Evolutionary conservation across 1,284 basidiomycete genomes (phyloP).

Genomic region (Rhodofomes roseus): DNA sequence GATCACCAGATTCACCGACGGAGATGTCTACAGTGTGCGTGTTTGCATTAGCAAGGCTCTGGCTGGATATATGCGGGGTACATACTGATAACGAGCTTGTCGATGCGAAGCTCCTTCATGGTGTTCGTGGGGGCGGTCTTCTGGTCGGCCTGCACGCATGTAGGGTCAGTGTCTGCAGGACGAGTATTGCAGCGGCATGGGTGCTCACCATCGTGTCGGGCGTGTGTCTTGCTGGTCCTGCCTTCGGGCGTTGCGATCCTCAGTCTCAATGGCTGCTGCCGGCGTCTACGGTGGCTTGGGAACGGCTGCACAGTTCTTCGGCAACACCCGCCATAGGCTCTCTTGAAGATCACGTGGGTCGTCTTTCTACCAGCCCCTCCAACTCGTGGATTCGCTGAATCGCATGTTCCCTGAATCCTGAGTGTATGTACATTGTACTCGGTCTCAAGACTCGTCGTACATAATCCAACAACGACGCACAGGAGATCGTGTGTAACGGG

Average conservation of each 20-base stretch:
- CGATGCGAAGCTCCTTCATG: slow-evolving; percentile 96
- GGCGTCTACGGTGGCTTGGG: slow-evolving; percentile 21
- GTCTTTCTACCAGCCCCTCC: too few species aligned
- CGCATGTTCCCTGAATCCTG: too few species aligned
- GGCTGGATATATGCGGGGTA: slow-evolving; percentile 4
- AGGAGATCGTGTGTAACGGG: too few species aligned
- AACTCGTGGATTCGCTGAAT: too few species aligned
- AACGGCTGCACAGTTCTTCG: slow-evolving; percentile 20
- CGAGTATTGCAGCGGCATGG: slow-evolving; percentile 2
- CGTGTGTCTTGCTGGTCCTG: slow-evolving; percentile 19
- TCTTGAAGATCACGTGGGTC: too few species aligned
- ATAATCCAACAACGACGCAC: too few species aligned
- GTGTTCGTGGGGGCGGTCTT: slow-evolving; percentile 88
- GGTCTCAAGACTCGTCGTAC: too few species aligned
- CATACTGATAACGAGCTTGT: slow-evolving; percentile 99
- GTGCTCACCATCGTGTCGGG: slow-evolving; percentile 20
- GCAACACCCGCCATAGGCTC: background rate
- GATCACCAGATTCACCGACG: slow-evolving; percentile 99
- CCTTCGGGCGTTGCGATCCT: slow-evolving; percentile 14
- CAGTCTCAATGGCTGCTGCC: background rate
- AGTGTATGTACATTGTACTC: too few species aligned
- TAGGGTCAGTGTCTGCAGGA: slow-evolving; percentile 7
- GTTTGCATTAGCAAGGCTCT: background rate
- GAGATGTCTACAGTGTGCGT: slow-evolving; percentile 78
- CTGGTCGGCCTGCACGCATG: slow-evolving; percentile 68